Conservation (phyloP, 2,329 filamentous ascomycete species). For the Claviceps pazoutovae region DNA sequence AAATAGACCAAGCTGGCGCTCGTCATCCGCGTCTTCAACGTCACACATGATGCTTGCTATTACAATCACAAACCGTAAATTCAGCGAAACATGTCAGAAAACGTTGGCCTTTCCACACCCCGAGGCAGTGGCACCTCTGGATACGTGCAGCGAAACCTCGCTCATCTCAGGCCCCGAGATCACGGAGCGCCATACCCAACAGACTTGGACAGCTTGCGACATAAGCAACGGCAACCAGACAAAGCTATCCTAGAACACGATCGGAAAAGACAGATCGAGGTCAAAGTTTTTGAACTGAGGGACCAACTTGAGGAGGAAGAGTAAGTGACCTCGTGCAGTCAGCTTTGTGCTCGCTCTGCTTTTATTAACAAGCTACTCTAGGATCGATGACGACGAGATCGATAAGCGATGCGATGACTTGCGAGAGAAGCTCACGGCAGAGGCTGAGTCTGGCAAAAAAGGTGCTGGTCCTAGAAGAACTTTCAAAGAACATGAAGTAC, state of each 20-base stretch:
- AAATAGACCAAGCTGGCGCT: background rate
- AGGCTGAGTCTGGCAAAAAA: conserved; percentile 21
- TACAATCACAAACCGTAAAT: background rate
- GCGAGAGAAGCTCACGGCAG: conserved; percentile 25
- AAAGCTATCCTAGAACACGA: conserved; percentile 90
- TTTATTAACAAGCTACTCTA: conserved; percentile 19
- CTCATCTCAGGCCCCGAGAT: conserved; percentile 75
- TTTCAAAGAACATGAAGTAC: conserved; percentile 85
- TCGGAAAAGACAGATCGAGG: conserved; percentile 76
- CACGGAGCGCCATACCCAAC: conserved; percentile 62
- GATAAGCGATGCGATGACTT: conserved; percentile 43
- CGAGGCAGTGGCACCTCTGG: conserved; percentile 92
- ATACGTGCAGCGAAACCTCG: conserved; percentile 92
- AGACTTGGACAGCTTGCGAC: conserved; percentile 53
- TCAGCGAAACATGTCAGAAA: conserved; percentile 62
- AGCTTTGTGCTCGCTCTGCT: background rate
- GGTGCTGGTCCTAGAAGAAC: conserved; percentile 28
- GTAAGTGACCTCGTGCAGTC: conserved; percentile 24
- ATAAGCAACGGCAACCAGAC: conserved; percentile 74
- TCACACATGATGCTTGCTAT: background rate
- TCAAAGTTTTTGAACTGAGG: conserved; percentile 81
- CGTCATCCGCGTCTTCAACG: background rate
- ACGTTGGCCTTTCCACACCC: conserved; percentile 89
- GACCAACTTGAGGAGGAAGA: conserved; percentile 87
- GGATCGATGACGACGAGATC: conserved; percentile 80